Percentiles rank a stretch among this genome's conserved stretches.
These are phyloP conservation scores for Hypoxylon sp. DNA, from an alignment of 2,329 filamentous ascomycete species.

Conservation along the genomic window DNA sequence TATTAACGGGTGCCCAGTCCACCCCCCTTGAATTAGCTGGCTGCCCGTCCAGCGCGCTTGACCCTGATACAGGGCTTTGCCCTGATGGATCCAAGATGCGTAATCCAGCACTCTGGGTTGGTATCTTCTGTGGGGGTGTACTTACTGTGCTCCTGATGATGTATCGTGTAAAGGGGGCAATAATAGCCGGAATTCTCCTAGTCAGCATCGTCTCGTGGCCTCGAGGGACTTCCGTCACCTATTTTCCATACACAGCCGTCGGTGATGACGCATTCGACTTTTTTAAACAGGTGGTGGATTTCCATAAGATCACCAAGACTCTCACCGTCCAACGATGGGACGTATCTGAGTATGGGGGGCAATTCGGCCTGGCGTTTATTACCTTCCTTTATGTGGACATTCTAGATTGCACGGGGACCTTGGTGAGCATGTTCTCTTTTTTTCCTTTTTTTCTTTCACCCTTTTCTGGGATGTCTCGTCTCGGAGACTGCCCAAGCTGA, in stretches of 20 bases:
- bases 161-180: slow-evolving; percentile 88
- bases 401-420: slow-evolving; percentile 85
- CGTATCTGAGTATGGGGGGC: slow-evolving; percentile 75
- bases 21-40: slow-evolving; percentile 84
- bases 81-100: slow-evolving; percentile 80
- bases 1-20: slow-evolving; percentile 76
- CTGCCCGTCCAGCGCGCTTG: slow-evolving; percentile 65
- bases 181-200: slow-evolving; percentile 85
- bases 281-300: slow-evolving; percentile 89
- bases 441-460: neutral
- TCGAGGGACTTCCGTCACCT: slow-evolving; percentile 80
- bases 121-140: slow-evolving; percentile 88
- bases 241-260: slow-evolving; percentile 80
- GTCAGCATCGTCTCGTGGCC: slow-evolving; percentile 94
- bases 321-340: slow-evolving; percentile 83
- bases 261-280: slow-evolving; percentile 84
- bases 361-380: slow-evolving; percentile 87
- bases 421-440: slow-evolving; percentile 14
- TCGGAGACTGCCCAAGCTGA: neutral
- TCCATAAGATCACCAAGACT: slow-evolving; percentile 80
- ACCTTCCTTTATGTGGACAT: slow-evolving; percentile 95
- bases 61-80: slow-evolving; percentile 69
- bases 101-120: slow-evolving; percentile 87
- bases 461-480: neutral
- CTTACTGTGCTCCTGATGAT: slow-evolving; percentile 85